Evolutionary conservation across 2,329 filamentous ascomycete species (phyloP), one percentile per base, ranked within the genome.

Genomic region (Aspergillus glaucus): DNA sequence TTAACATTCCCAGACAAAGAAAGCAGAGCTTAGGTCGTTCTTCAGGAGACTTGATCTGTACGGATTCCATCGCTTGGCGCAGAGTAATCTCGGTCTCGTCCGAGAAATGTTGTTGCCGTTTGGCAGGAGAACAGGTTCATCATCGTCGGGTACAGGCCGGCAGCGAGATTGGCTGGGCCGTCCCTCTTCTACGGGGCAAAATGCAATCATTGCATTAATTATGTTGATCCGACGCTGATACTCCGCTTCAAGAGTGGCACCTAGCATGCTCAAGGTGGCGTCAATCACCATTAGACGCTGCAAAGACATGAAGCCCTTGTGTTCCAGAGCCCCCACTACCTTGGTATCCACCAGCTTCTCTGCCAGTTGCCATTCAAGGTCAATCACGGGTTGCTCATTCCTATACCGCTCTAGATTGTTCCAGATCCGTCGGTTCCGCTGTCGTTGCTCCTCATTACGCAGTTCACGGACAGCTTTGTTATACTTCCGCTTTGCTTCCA

Each of bases 241-340:
- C 47, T 63, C 59, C 43, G 50, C 50, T 53, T 58, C 49, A 17
- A 59, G 15, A 2, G 48, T 62, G 17, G 43, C 42, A 42, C 56
- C 55, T 6, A 53, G 55, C 42, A 62, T 54, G 8, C 53, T 60
- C 30, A 62, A 48, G 10, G 57, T 48, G 34, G 30, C 52, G 36
- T 62, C 53, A 36, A 63, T 57, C 30, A 62, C 37, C 28, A 46
- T 54, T 34, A 61, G 49, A 55, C 61, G 45, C 49, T 62, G 44
- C 6, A 48, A 53, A 50, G 52, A 44, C 43, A 62, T 59, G 24
- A 48, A 62, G 34, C 53, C 45, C 14, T 49, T 59, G 22, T 48
- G 39, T 48, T 62, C 21, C 3, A 63, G 26, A 42, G 36, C 53
- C 21, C 21, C 53, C 10, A 46, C 48, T 7, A 51, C 39, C 44